Percentiles rank a stretch among this genome's conserved stretches.
phyloP scores from a whole-genome alignment of 805 yeast genomes.

The Yamadazyma insecticola region DNA sequence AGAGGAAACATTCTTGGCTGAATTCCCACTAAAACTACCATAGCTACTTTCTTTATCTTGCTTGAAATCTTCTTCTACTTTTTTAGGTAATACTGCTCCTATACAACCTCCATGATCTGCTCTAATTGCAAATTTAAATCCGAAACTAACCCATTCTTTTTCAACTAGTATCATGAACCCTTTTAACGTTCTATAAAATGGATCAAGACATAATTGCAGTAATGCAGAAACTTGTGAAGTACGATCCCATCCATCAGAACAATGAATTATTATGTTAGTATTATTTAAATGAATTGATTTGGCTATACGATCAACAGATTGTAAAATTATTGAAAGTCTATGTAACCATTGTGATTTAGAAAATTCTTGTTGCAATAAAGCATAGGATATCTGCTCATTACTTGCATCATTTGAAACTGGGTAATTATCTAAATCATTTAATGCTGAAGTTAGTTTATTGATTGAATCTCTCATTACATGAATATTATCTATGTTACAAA shows the following conservation, averaged over 20 bases:
- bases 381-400: conserved; percentile 13
- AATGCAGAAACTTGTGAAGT: conserved; percentile 86
- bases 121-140: conserved; percentile 83
- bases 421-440: conserved; percentile 65
- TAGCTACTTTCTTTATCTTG: conserved; percentile 6
- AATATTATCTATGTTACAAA: conserved; percentile 88
- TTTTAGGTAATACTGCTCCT: conserved; percentile 31
- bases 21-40: conserved; percentile 14
- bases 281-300: conserved; percentile 79
- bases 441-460: conserved; percentile 52
- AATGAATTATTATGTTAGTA: conserved; percentile 82
- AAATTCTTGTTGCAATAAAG: conserved; percentile 45
- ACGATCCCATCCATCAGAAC: conserved; percentile 99
- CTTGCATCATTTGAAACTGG: conserved; percentile 22
- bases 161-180: conserved; percentile 86
- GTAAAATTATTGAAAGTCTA: conserved; percentile 61
- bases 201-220: conserved; percentile 84
- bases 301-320: conserved; percentile 71
- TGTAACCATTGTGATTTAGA: conserved; percentile 76
- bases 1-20: conserved; percentile 26
- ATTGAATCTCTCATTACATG: conserved; percentile 92
- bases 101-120: conserved; percentile 65
- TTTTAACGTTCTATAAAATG: conserved; percentile 78
- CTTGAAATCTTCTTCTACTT: conserved; percentile 6
- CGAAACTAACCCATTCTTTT: conserved; percentile 94